Conservation (phyloP, 805 yeast species). For the Jamesozyma spencerorum region DNA sequence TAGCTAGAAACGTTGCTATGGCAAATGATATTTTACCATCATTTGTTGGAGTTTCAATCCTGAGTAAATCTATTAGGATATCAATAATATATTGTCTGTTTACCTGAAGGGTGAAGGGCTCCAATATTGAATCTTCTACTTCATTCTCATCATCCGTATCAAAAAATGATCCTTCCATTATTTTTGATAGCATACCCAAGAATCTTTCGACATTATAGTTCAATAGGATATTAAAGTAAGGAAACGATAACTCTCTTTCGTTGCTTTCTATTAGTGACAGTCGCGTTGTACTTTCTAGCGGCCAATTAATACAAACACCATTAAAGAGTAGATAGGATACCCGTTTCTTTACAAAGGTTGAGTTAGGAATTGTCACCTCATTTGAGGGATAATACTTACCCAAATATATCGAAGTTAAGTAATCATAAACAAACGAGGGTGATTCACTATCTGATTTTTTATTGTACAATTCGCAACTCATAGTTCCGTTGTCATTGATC, state of each 20-base stretch:
- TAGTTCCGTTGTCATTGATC: constrained; percentile 5
- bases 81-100: constrained; percentile 74
- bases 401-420: constrained; percentile 58
- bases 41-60: constrained; percentile 23
- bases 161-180: constrained; percentile 68
- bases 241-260: constrained; percentile 47
- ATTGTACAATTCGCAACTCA: constrained; percentile 5
- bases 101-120: constrained; percentile 17
- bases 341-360: constrained; percentile 37
- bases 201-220: constrained; percentile 47
- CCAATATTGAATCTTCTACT: constrained; percentile 19
- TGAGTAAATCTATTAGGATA: constrained; percentile 52
- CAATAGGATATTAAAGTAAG: constrained; percentile 56
- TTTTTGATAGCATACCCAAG: constrained; percentile 65
- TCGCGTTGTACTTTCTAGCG: constrained; percentile 30
- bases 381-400: constrained; percentile 80
- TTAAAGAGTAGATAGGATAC: constrained; percentile 53
- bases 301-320: constrained; percentile 43
- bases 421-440: constrained; percentile 39
- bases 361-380: constrained; percentile 32
- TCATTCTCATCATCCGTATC: constrained; percentile 50
- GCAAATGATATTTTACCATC: constrained; percentile 21
- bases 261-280: constrained; percentile 27
- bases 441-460: not conserved
- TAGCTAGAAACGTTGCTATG: constrained; percentile 62